Evolutionary conservation across 2,329 filamentous ascomycete genomes (phyloP).

Genomic region (Aspergillus quadricinctus): DNA sequence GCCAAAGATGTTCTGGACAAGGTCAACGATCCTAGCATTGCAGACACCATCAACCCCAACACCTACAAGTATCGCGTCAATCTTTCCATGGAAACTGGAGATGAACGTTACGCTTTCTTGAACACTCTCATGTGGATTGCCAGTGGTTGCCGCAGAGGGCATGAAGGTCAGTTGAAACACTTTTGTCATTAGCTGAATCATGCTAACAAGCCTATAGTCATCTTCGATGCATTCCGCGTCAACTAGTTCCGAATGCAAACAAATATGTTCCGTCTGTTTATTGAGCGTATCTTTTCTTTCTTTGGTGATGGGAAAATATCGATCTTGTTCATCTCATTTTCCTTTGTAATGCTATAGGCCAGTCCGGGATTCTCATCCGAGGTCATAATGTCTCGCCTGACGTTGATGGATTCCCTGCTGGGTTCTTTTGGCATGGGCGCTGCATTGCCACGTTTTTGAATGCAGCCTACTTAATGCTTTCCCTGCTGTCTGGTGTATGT

Average conservation of each 20-base stretch:
- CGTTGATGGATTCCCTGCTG: neutral
- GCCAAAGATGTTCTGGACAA: constrained; percentile 48
- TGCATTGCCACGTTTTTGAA: neutral
- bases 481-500: neutral
- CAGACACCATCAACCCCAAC: constrained; percentile 45
- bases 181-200: neutral
- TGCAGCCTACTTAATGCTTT: neutral
- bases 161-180: constrained; percentile 37
- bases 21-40: constrained; percentile 40
- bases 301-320: constrained; percentile 16
- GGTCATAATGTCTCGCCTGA: neutral
- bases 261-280: constrained; percentile 17
- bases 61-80: constrained; percentile 48
- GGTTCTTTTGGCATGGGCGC: neutral
- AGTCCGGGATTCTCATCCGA: neutral
- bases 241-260: constrained; percentile 16
- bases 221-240: constrained; percentile 25
- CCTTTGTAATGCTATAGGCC: neutral
- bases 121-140: constrained; percentile 50
- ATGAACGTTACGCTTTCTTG: constrained; percentile 47
- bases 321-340: constrained; percentile 9
- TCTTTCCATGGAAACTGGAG: constrained; percentile 47
- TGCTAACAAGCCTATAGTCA: constrained; percentile 17
- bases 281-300: constrained; percentile 21
- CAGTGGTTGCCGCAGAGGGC: constrained; percentile 44